A percentile compares a stretch with the other conserved stretches of the same genome.
Evolutionary conservation across 768 basidiomycete genomes (phyloP).

Genomic region (Jaapia argillacea): DNA sequence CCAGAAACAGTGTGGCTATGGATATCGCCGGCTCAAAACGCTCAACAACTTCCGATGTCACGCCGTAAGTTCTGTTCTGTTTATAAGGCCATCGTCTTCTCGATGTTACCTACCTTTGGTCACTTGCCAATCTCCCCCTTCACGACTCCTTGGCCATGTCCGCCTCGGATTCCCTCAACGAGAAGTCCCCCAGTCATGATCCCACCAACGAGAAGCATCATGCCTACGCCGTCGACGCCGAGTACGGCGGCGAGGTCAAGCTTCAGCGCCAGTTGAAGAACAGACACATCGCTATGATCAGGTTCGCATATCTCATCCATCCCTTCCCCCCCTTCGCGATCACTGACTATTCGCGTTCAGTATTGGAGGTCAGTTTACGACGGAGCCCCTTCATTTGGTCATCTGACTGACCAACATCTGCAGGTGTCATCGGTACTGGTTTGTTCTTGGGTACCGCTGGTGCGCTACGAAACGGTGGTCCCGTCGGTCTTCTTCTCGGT

Average conservation of each 20-base stretch:
- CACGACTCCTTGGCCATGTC: neutral
- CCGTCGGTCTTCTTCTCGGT: constrained; percentile 66
- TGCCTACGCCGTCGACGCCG: neutral
- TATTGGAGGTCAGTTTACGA: constrained; percentile 21
- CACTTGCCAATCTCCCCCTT: neutral
- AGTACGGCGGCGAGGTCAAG: neutral
- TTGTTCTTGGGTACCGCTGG: constrained; percentile 41
- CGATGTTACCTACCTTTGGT: neutral
- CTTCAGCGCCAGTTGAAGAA: constrained; percentile 31
- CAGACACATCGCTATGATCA: constrained; percentile 78
- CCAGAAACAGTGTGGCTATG: no score
- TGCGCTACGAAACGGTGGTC: constrained; percentile 47
- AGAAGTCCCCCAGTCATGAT: neutral
- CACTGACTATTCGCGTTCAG: constrained; percentile 8
- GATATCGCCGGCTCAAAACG: no score
- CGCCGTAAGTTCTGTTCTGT: no score
- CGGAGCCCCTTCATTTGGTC: neutral
- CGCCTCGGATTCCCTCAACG: neutral
- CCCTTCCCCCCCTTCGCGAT: neutral
- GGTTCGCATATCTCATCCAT: constrained; percentile 24
- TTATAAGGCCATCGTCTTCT: no score
- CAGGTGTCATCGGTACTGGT: constrained; percentile 34
- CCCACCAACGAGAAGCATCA: neutral
- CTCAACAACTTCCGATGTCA: no score
- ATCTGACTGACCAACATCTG: constrained; percentile 4